These are phyloP conservation scores for Ganoderma sinense DNA, from an alignment of 1,284 basidiomycete species.

Conservation along the genomic window DNA sequence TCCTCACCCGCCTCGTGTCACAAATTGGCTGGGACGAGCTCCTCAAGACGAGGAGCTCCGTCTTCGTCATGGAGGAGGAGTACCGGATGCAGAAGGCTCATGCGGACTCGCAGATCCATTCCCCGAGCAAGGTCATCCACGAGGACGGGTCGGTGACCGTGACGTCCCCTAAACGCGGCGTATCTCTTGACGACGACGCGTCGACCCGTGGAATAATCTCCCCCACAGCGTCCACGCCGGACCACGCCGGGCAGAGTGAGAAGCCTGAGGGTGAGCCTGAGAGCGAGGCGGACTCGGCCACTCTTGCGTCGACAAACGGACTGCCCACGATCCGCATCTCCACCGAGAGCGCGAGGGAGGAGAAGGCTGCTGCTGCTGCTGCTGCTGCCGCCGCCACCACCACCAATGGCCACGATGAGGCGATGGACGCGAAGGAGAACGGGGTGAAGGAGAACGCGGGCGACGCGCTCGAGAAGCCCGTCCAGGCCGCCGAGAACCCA, in stretches of 20 bases:
- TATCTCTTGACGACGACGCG: conserved; percentile 63
- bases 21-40: conserved; percentile 99
- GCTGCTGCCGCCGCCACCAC: conserved; percentile 33
- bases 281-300: conserved; percentile 37
- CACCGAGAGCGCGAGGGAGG: conserved; percentile 67
- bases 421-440: conserved; percentile 35
- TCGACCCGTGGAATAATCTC: conserved; percentile 69
- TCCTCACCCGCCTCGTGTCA: conserved; percentile 89
- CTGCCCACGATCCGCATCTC: conserved; percentile 94
- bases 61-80: conserved; percentile 99
- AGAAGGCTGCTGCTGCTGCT: conserved; percentile 30
- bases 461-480: conserved; percentile 63
- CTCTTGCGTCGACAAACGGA: conserved; percentile 39
- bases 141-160: conserved; percentile 24
- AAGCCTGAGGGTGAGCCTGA: conserved; percentile 24
- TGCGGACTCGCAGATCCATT: conserved; percentile 53
- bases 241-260: conserved; percentile 21
- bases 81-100: conserved; percentile 90
- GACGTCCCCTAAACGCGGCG: conserved; percentile 27
- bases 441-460: conserved; percentile 33
- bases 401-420: neutral
- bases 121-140: conserved; percentile 30
- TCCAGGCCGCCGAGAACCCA: conserved; percentile 59
- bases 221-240: conserved; percentile 33
- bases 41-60: conserved; percentile 89